Evolutionary conservation across 176 grass and related monocot species (phyloP).

Genomic region (Lolium multiflorum): DNA sequence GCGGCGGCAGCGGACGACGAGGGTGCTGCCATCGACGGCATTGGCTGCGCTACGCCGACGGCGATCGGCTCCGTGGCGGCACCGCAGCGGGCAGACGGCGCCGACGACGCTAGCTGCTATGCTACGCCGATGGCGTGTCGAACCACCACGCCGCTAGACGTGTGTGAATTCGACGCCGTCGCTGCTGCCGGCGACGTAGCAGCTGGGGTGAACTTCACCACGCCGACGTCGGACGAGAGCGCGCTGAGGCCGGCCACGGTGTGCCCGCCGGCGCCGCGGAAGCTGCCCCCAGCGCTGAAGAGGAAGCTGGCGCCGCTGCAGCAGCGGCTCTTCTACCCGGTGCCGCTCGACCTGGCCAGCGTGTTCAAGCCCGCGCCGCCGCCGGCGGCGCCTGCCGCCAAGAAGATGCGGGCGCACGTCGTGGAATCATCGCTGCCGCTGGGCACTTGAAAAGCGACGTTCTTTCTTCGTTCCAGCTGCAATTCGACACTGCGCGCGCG

Average conservation of each 20-base stretch:
- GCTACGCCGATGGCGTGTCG: constrained; percentile 44
- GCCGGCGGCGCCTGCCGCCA: constrained; percentile 17
- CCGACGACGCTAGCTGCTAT: constrained; percentile 26
- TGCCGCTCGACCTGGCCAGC: constrained; percentile 61
- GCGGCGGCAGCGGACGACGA: background rate
- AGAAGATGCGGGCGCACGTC: constrained; percentile 62
- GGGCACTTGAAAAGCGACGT: background rate
- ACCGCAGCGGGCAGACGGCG: background rate
- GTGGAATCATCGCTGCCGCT: background rate
- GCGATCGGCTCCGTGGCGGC: background rate
- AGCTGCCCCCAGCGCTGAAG: constrained; percentile 43
- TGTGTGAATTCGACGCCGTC: background rate
- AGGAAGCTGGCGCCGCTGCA: constrained; percentile 46
- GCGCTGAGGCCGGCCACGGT: constrained; percentile 35
- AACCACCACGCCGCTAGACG: background rate
- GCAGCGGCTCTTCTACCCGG: constrained; percentile 53
- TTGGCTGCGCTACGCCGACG: constrained; percentile 50
- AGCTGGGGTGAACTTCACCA: constrained; percentile 40
- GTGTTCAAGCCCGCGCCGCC: constrained; percentile 52
- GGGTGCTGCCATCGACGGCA: background rate
- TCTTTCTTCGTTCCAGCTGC: background rate
- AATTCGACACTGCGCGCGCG: too few relatives aligned
- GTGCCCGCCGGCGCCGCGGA: constrained; percentile 77
- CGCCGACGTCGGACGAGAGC: constrained; percentile 56
- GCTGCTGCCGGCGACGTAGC: background rate